Evolutionary conservation across 1,284 basidiomycete genomes (phyloP).

Genomic region (Schizophyllum commune): DNA sequence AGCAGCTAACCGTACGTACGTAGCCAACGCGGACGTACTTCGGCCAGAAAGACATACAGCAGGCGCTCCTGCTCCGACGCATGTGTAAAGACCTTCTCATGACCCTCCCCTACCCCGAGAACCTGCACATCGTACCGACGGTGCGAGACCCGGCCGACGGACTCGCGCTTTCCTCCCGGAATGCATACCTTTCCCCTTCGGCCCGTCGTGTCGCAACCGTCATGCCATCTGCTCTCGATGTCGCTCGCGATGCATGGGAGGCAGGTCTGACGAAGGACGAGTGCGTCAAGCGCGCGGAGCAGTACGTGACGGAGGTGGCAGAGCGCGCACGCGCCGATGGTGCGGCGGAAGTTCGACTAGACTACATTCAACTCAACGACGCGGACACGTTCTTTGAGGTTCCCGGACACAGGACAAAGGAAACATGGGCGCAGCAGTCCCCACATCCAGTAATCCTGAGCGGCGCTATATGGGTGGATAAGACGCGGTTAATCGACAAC

Average conservation of each 20-base stretch:
- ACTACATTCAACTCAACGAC: slow-evolving; percentile 91
- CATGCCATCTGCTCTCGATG: slow-evolving; percentile 63
- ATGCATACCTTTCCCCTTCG: slow-evolving; percentile 68
- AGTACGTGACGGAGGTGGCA: slow-evolving; percentile 28
- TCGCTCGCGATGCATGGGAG: slow-evolving; percentile 49
- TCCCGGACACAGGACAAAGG: slow-evolving; percentile 21
- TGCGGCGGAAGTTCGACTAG: slow-evolving; percentile 54
- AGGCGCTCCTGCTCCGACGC: slow-evolving; percentile 83
- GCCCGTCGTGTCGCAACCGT: slow-evolving; percentile 68
- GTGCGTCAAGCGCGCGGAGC: slow-evolving; percentile 39
- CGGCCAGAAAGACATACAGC: slow-evolving; percentile 98
- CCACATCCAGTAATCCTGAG: slow-evolving; percentile 66
- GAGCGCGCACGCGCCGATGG: slow-evolving; percentile 33
- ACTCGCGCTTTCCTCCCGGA: slow-evolving; percentile 88
- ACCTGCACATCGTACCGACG: slow-evolving; percentile 81
- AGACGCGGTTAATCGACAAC: slow-evolving; percentile 92
- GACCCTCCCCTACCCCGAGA: slow-evolving; percentile 61
- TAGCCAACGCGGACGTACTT: slow-evolving; percentile 92
- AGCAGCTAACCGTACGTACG: not conserved
- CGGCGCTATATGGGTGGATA: slow-evolving; percentile 84
- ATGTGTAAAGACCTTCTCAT: slow-evolving; percentile 80
- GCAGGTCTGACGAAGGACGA: slow-evolving; percentile 42
- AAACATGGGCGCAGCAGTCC: slow-evolving; percentile 14
- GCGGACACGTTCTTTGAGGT: slow-evolving; percentile 66
- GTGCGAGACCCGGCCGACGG: slow-evolving; percentile 54